Evolutionary conservation across 2,329 filamentous ascomycete species (phyloP).

Genomic region (Daldinia sp.): DNA sequence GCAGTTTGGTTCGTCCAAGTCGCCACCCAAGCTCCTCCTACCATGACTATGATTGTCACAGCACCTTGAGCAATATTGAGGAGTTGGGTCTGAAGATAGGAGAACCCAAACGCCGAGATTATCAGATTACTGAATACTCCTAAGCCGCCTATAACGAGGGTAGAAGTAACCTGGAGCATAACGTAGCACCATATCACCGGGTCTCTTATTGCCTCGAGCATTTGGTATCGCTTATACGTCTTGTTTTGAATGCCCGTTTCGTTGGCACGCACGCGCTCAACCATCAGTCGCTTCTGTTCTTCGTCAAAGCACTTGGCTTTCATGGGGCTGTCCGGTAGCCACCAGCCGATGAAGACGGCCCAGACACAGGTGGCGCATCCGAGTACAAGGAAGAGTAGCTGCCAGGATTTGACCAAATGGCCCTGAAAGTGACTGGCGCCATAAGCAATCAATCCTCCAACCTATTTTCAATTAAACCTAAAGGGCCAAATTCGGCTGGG

Average conservation of each 20-base stretch:
- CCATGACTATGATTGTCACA: constrained; percentile 50
- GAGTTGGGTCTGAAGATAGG: constrained; percentile 49
- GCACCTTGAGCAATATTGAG: constrained; percentile 54
- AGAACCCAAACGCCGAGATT: constrained; percentile 51
- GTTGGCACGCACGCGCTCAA: constrained; percentile 49
- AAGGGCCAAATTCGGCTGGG: not conserved
- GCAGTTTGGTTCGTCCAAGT: constrained; percentile 40
- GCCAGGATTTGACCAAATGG: constrained; percentile 48
- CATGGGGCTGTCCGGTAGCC: constrained; percentile 59
- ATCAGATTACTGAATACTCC: constrained; percentile 53
- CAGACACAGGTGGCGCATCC: constrained; percentile 48
- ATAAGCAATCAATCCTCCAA: constrained; percentile 51
- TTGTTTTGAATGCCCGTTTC: constrained; percentile 48
- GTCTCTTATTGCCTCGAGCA: constrained; percentile 48
- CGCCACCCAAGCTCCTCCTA: constrained; percentile 47
- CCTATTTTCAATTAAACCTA: constrained; percentile 2
- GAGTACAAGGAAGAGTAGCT: constrained; percentile 52
- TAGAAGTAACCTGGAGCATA: constrained; percentile 40
- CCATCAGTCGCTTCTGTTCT: constrained; percentile 49
- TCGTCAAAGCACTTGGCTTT: constrained; percentile 58
- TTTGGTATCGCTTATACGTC: constrained; percentile 46
- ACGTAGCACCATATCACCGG: constrained; percentile 46
- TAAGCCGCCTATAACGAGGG: constrained; percentile 47
- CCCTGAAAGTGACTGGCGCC: constrained; percentile 47
- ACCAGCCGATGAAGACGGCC: constrained; percentile 47